phyloP scores from a whole-genome alignment of 164 flowering plant species.

The Brasenia schreberi region DNA sequence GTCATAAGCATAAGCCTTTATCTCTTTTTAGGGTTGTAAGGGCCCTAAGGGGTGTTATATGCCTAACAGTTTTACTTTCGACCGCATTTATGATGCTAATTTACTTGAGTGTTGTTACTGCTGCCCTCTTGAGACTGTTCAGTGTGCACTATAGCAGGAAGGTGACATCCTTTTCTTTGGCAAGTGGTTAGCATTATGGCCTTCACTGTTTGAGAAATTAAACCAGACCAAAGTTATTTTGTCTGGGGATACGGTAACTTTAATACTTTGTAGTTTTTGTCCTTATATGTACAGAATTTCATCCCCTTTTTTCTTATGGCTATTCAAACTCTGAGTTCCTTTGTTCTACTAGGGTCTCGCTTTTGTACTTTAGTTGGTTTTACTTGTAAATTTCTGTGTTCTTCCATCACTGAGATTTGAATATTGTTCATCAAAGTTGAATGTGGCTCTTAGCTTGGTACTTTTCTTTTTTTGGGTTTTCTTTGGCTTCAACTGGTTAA shows the following conservation, averaged over 20 bases:
- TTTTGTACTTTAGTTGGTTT: no score
- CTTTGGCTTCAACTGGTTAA: no score
- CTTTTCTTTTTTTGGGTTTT: no score
- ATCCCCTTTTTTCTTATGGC: no score
- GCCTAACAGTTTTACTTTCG: slow-evolving; percentile 49
- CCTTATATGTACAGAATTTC: no score
- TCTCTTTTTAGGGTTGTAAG: slow-evolving; percentile 35
- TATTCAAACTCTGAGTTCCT: no score
- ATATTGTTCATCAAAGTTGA: no score
- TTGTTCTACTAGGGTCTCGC: no score
- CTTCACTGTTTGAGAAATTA: slow-evolving; percentile 84
- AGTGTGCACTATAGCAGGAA: slow-evolving; percentile 69
- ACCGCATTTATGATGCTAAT: slow-evolving; percentile 71
- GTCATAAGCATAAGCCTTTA: slow-evolving; percentile 30
- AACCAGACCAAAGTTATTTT: slow-evolving; percentile 75
- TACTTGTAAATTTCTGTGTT: no score
- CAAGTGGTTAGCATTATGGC: slow-evolving; percentile 84
- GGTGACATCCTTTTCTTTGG: slow-evolving; percentile 54
- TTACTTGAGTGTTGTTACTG: slow-evolving; percentile 33
- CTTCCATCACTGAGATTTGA: no score
- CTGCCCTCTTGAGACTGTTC: slow-evolving; percentile 38
- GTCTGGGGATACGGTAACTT: slow-evolving; percentile 43
- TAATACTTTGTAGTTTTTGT: no score
- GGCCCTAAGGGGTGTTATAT: slow-evolving; percentile 64
- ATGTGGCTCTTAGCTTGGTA: no score